Conservation (phyloP, 2,329 filamentous ascomycete genomes). For the Alternaria tenuissima region DNA sequence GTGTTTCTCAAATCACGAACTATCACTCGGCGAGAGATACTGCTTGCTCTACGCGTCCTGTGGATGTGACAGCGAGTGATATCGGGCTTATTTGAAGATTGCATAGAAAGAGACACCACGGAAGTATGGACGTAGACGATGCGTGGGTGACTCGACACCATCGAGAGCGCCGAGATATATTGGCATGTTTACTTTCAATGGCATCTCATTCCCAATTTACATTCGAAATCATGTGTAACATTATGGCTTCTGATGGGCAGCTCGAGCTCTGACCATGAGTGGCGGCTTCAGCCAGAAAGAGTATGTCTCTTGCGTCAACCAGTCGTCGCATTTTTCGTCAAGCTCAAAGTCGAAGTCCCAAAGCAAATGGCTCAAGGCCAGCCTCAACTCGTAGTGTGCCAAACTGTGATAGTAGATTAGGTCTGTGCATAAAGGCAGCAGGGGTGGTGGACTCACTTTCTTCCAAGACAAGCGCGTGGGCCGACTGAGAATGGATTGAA, state of each 20-base stretch:
- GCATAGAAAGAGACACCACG: neutral
- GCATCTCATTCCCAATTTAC: neutral
- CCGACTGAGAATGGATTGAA: slow-evolving; percentile 8
- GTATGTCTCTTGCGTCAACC: slow-evolving; percentile 6
- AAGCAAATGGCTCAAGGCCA: slow-evolving; percentile 3
- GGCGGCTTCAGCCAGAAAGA: slow-evolving; percentile 11
- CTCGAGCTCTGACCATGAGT: slow-evolving; percentile 4
- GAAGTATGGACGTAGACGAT: neutral
- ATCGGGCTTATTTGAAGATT: neutral
- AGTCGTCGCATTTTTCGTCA: neutral
- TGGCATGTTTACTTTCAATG: neutral
- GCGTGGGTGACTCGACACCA: neutral
- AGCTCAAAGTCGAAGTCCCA: slow-evolving; percentile 8
- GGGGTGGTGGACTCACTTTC: slow-evolving; percentile 3
- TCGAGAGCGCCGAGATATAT: neutral
- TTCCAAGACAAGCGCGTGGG: slow-evolving; percentile 12
- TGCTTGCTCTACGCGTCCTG: neutral
- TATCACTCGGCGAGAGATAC: neutral
- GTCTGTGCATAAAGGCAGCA: neutral
- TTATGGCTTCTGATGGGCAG: neutral
- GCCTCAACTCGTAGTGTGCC: slow-evolving; percentile 7
- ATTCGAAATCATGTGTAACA: neutral
- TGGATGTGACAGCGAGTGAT: neutral
- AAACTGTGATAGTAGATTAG: neutral
- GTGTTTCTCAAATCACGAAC: neutral